phyloP scores from a whole-genome alignment of 2,329 filamentous ascomycete genomes.

The Xylaria multiplex region DNA sequence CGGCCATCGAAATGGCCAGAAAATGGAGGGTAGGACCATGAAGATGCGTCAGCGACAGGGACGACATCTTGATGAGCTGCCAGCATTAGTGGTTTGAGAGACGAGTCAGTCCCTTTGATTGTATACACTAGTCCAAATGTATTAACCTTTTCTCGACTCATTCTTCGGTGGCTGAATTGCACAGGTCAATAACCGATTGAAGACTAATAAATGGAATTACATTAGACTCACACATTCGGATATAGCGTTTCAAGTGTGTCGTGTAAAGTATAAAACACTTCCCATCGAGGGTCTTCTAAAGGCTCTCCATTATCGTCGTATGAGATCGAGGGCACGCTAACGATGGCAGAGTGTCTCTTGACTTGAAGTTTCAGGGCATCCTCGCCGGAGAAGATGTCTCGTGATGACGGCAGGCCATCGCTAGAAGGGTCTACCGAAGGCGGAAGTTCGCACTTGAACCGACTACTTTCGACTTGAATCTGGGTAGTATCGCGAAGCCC shows the following conservation, averaged over 20 bases:
- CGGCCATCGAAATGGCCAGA: constrained; percentile 63
- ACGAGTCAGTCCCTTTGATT: constrained; percentile 61
- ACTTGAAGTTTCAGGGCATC: constrained; percentile 50
- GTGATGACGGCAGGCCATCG: constrained; percentile 47
- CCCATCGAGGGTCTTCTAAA: constrained; percentile 65
- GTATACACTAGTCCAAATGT: constrained; percentile 71
- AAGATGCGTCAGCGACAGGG: constrained; percentile 59
- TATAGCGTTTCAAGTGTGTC: constrained; percentile 60
- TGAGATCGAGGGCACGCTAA: constrained; percentile 64
- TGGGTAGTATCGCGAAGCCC: constrained; percentile 34
- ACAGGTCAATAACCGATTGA: constrained; percentile 20
- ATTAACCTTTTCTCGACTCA: constrained; percentile 66
- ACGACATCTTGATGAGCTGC: constrained; percentile 68
- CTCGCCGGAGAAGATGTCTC: constrained; percentile 45
- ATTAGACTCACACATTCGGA: constrained; percentile 56
- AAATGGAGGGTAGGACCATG: constrained; percentile 66
- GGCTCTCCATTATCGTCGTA: constrained; percentile 66
- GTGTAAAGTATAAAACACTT: constrained; percentile 62
- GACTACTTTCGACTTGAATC: constrained; percentile 13
- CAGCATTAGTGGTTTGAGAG: constrained; percentile 64
- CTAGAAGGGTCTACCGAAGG: constrained; percentile 43
- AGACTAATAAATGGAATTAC: not conserved
- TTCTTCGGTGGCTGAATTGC: constrained; percentile 52
- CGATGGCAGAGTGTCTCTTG: constrained; percentile 55
- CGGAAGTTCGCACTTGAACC: constrained; percentile 48